phyloP scores from a whole-genome alignment of 2,329 filamentous ascomycete species.

The Aureobasidium sp. region DNA sequence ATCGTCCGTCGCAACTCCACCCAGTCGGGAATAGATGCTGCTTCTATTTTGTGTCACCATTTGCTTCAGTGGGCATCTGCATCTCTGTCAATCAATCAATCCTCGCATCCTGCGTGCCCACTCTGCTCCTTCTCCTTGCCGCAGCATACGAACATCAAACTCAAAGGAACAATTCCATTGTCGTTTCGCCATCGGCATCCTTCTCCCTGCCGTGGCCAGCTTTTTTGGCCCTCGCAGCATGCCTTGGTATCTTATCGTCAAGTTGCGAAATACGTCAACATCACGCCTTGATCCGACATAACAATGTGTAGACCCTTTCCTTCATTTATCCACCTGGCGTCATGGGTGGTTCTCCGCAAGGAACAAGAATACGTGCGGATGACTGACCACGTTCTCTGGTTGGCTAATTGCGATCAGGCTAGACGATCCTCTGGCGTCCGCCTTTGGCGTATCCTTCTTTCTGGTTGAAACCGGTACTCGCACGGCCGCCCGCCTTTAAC shows the following conservation, averaged over 20 bases:
- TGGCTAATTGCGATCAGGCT: constrained; percentile 13
- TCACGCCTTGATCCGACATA: constrained; percentile 5
- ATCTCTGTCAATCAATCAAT: not conserved
- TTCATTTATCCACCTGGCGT: constrained; percentile 13
- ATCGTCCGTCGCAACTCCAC: not conserved
- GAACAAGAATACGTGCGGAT: constrained; percentile 13
- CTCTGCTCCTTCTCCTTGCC: constrained; percentile 2
- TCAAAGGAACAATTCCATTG: constrained; percentile 5
- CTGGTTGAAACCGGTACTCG: constrained; percentile 11
- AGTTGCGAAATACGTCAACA: not conserved
- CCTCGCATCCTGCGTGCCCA: not conserved
- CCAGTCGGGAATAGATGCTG: constrained; percentile 8
- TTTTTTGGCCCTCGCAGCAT: not conserved
- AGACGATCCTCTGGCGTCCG: constrained; percentile 16
- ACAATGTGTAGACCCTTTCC: constrained; percentile 2
- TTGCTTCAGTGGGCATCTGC: constrained; percentile 9
- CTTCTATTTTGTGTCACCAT: constrained; percentile 11
- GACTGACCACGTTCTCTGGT: not conserved
- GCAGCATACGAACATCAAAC: constrained; percentile 9
- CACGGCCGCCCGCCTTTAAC: constrained; percentile 12
- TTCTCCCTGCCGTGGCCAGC: not conserved
- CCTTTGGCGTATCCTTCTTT: constrained; percentile 12
- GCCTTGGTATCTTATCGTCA: not conserved
- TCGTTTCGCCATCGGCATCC: not conserved
- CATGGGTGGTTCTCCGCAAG: constrained; percentile 12